A percentile compares a stretch with the other conserved stretches of the same genome.
phyloP scores from a whole-genome alignment of 164 flowering plant genomes.

The Brasenia schreberi region DNA sequence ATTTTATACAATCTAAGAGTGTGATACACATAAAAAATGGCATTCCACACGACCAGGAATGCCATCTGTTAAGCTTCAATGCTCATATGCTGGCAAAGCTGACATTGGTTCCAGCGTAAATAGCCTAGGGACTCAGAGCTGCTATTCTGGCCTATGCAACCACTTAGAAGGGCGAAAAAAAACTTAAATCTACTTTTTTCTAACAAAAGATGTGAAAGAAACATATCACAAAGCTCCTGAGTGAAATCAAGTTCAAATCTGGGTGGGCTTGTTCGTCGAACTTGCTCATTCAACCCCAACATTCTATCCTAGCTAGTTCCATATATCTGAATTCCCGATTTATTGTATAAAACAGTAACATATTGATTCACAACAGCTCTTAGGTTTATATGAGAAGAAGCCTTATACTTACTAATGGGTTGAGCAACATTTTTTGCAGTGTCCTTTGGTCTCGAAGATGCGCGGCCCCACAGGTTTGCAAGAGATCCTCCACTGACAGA shows the following conservation, averaged over 20 bases:
- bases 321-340: neutral
- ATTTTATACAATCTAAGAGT: too few relatives aligned
- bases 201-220: neutral
- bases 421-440: slow-evolving; percentile 11
- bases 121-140: too few relatives aligned
- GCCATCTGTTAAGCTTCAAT: too few relatives aligned
- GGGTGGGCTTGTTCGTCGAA: neutral
- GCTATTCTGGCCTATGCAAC: too few relatives aligned
- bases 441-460: slow-evolving; percentile 48
- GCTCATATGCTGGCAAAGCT: too few relatives aligned
- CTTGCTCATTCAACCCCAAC: neutral
- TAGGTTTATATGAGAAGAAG: neutral
- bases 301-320: neutral
- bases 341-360: neutral
- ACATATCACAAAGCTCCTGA: neutral
- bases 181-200: neutral
- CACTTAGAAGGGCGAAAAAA: neutral
- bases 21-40: too few relatives aligned
- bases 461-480: slow-evolving; percentile 81
- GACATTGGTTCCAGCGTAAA: too few relatives aligned
- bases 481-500: slow-evolving; percentile 48
- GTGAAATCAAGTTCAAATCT: neutral
- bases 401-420: neutral
- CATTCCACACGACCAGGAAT: too few relatives aligned
- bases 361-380: neutral